A percentile compares a stretch with the other conserved stretches of the same genome.
phyloP scores from a whole-genome alignment of 192 early-diverging fungal genomes.

The Coemansia erecta region DNA sequence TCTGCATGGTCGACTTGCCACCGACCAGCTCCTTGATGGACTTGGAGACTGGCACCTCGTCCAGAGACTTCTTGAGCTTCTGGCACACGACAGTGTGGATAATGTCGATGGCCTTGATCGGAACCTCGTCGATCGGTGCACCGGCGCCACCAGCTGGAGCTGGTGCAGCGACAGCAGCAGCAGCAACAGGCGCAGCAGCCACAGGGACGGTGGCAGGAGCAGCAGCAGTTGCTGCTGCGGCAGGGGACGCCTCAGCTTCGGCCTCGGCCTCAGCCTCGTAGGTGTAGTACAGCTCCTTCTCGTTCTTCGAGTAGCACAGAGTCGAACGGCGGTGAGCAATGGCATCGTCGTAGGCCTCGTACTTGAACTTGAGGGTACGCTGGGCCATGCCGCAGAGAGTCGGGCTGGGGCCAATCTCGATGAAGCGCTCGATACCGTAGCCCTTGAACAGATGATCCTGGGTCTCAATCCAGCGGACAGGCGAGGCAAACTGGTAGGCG shows the following conservation, averaged over 20 bases:
- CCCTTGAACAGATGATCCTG: constrained; percentile 89
- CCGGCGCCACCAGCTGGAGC: constrained; percentile 50
- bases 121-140: constrained; percentile 71
- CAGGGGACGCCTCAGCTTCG: constrained; percentile 53
- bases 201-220: constrained; percentile 53
- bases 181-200: constrained; percentile 57
- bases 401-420: constrained; percentile 89
- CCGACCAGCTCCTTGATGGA: constrained; percentile 86
- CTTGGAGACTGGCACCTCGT: constrained; percentile 69
- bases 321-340: constrained; percentile 86
- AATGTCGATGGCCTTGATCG: constrained; percentile 80
- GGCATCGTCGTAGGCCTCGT: constrained; percentile 93
- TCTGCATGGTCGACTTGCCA: constrained; percentile 93
- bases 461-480: constrained; percentile 97
- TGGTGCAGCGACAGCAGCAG: constrained; percentile 52
- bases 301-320: constrained; percentile 84
- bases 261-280: constrained; percentile 71
- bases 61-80: constrained; percentile 88
- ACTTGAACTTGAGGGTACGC: constrained; percentile 94
- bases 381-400: constrained; percentile 91
- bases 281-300: constrained; percentile 92
- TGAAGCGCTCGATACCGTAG: constrained; percentile 81
- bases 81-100: constrained; percentile 82
- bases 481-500: constrained; percentile 92
- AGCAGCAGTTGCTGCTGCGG: constrained; percentile 43